Base-by-base conservation (phyloP, 371 early-diverging fungal genomes). In the Furculomyces boomerangus region DNA sequence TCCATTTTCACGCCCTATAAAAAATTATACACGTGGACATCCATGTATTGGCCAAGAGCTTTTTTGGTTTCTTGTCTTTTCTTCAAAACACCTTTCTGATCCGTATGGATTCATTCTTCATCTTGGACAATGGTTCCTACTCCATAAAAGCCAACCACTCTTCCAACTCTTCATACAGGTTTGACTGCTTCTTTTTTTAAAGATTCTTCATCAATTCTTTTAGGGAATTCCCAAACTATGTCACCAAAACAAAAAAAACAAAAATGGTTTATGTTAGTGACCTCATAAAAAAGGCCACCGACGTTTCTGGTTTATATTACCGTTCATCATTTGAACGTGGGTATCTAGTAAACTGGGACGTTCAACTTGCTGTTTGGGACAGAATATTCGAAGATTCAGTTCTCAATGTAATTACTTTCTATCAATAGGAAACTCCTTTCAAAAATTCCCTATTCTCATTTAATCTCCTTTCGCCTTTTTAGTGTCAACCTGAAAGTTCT, bases 281-380 rank as follows among this genome's bases (percentile, higher is more conserved):
- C 60, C 74, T 84, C 52, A 56, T 84, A 13, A 73, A 74, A 22
- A 58, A 67, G n/a, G 76, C 77, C 63, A 67, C 63, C 30, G 82
- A 86, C 61, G 79, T 78, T 44, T 81, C 88, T 1, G 83, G 86
- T 0, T 64, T 87, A 10, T 81, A 75, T 52, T 82, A 80, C 68
- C 73, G 83, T 31, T 65, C 84, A 3, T 80, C 88, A 1, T 86
- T 87, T 64, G 90, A 90, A 63, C 78, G 77, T 63, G 90, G 90
- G 1, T 73, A 75, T 56, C 63, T 89, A 48, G 78, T 77, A 2
- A 77, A 78, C 44, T 89, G 88, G 88, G 82, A 80, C 45, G 73
- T 79, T 2, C 81, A 89, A 67, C 71, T 77, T 46, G 74, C 75
- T 30, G 65, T 89, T 27, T 87, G 87, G 90, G 85, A 88, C 57